These are phyloP conservation scores for Papilionanthe hybrid DNA, from an alignment of 116 monocot species.

Conservation along the genomic window DNA sequence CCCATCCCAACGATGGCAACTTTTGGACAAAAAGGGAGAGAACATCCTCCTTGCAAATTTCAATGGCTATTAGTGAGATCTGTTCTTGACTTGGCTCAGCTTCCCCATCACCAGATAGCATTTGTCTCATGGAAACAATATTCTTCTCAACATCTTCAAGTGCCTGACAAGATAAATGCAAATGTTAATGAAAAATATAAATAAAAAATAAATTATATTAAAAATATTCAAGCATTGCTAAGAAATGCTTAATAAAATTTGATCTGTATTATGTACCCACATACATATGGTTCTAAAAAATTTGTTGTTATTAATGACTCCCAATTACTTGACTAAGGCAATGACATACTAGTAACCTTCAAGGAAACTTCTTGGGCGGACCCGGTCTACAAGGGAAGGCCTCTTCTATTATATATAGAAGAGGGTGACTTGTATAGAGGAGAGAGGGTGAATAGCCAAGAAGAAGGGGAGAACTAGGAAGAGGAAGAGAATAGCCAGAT, in stretches of 20 bases:
- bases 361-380: too few species aligned
- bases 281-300: background rate
- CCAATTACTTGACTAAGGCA: too few species aligned
- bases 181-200: background rate
- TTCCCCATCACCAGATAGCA: conserved; percentile 87
- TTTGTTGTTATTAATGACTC: too few species aligned
- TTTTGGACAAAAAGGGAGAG: conserved; percentile 87
- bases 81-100: conserved; percentile 69
- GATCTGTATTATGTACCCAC: background rate
- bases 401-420: too few species aligned
- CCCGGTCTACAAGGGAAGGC: too few species aligned
- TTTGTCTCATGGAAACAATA: conserved; percentile 56
- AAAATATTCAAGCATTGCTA: background rate
- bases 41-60: conserved; percentile 95
- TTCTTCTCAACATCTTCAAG: conserved; percentile 96
- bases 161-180: conserved; percentile 36
- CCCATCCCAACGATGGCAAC: conserved; percentile 82
- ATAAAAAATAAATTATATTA: background rate
- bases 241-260: background rate
- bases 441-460: too few species aligned
- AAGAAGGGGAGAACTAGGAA: too few species aligned
- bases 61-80: conserved; percentile 58
- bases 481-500: too few species aligned
- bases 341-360: too few species aligned
- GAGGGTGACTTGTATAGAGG: too few species aligned